Evolutionary conservation across 768 basidiomycete genomes (phyloP).

Genomic region (Xerocomellus amylosporus): DNA sequence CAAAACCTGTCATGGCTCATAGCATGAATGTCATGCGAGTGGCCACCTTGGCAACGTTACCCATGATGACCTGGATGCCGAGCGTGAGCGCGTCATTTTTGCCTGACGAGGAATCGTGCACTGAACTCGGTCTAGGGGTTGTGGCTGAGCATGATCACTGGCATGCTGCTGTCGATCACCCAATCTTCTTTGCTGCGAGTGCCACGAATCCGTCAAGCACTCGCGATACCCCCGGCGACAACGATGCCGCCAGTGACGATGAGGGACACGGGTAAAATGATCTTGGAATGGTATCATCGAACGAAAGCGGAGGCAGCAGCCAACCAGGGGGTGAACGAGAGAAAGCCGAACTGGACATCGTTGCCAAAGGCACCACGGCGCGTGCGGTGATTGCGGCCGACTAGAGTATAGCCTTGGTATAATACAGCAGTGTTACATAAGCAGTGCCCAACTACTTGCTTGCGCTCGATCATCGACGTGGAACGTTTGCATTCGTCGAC

Average conservation of each 20-base stretch:
- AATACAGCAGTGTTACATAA: conserved; percentile 19
- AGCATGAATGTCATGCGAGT: conserved; percentile 65
- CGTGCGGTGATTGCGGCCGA: neutral
- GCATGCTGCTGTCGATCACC: conserved; percentile 42
- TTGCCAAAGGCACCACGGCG: conserved; percentile 23
- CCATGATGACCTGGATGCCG: conserved; percentile 59
- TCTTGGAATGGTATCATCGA: conserved; percentile 21
- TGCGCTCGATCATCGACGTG: neutral
- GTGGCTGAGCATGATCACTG: conserved; percentile 54
- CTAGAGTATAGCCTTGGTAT: neutral
- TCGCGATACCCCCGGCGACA: conserved; percentile 33
- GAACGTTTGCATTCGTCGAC: neutral
- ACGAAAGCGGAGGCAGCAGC: neutral
- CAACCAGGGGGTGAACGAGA: conserved; percentile 1
- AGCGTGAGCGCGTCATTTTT: conserved; percentile 46
- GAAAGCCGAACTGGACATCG: conserved; percentile 25
- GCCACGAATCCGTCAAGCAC: conserved; percentile 38
- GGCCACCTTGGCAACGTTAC: conserved; percentile 49
- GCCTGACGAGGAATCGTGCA: too few species aligned
- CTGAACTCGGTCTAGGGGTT: conserved; percentile 43
- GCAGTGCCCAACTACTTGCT: neutral
- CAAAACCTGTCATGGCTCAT: conserved; percentile 58
- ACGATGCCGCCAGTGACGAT: conserved; percentile 26
- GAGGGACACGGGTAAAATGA: conserved; percentile 22
- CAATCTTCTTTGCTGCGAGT: conserved; percentile 48